Evolutionary conservation across 73 alveolate species (phyloP).

Genomic region (Paramecium octaurelia): DNA sequence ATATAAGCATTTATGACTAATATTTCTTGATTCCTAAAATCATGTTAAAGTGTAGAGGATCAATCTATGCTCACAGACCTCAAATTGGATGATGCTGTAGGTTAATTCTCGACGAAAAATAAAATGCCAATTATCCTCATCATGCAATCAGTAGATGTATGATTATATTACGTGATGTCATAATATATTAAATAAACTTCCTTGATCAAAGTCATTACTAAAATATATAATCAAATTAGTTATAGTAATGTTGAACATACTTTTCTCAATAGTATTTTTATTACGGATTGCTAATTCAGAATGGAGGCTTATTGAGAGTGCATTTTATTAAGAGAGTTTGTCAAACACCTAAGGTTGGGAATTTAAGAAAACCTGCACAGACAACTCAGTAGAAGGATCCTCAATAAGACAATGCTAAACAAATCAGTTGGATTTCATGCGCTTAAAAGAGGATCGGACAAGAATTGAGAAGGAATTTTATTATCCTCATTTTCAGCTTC

Average conservation of each 20-base stretch:
- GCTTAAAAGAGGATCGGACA: neutral
- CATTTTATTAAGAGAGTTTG: neutral
- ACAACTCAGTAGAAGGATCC: neutral
- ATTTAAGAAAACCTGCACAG: neutral
- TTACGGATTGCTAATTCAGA: neutral
- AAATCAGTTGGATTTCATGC: neutral
- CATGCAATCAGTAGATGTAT: neutral
- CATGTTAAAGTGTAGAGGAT: neutral
- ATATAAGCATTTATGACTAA: neutral
- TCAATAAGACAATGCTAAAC: neutral
- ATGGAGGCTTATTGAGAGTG: neutral
- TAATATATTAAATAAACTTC: neutral
- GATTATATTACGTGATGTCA: neutral
- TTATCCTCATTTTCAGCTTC: neutral
- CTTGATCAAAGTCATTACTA: neutral
- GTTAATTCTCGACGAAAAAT: neutral
- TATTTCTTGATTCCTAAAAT: neutral
- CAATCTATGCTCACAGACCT: neutral
- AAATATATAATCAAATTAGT: neutral
- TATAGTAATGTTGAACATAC: neutral
- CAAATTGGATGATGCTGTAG: neutral
- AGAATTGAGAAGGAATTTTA: neutral
- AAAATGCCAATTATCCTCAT: neutral
- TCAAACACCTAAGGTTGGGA: neutral
- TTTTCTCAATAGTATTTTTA: neutral